Evolutionary conservation across 225 moss, liverwort and hornwort genomes (phyloP).

Genomic region (Neckera pumila): DNA sequence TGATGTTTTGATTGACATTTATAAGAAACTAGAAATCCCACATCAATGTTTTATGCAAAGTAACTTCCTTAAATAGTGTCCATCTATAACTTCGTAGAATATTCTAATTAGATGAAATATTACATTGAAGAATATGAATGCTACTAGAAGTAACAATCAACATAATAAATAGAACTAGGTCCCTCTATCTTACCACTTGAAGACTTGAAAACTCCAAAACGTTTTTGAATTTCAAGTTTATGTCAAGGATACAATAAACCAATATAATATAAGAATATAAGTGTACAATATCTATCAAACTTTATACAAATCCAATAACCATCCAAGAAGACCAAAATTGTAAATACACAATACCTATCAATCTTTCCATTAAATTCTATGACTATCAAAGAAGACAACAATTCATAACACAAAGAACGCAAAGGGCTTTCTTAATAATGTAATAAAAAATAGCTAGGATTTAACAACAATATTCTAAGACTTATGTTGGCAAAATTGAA

Average conservation of each 20-base stretch:
- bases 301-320: rapidly evolving
- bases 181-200: background rate
- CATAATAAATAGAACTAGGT: background rate
- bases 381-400: background rate
- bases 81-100: background rate
- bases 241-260: background rate
- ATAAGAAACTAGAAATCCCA: background rate
- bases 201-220: background rate
- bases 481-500: background rate
- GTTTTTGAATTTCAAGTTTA: background rate
- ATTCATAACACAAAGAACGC: background rate
- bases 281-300: background rate
- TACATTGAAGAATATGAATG: background rate
- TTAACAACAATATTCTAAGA: background rate
- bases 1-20: too few species aligned
- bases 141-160: background rate
- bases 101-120: background rate
- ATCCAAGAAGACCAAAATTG: background rate
- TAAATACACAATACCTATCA: background rate
- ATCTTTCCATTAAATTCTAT: rapidly evolving
- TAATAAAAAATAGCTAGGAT: background rate
- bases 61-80: background rate
- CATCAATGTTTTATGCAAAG: background rate
- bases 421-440: background rate
- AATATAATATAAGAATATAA: too few species aligned